Conservation (phyloP, 306 rosid genomes). For the Arachis hypogaea region DNA sequence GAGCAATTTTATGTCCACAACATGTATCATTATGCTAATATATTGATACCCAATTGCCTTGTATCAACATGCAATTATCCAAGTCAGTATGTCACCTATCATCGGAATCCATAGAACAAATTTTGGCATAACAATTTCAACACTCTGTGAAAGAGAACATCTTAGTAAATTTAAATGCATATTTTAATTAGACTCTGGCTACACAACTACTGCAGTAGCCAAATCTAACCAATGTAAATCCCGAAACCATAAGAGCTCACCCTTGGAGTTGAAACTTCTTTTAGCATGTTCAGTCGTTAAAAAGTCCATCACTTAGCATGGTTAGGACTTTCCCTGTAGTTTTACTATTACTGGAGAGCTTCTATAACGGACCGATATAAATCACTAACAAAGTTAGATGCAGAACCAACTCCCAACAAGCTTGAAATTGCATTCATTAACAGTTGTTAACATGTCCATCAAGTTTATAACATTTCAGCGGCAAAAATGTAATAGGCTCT, state of each 20-base stretch:
- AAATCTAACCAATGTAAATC: background rate
- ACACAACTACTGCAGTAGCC: slow-evolving; percentile 2
- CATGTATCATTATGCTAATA: slow-evolving; percentile 16
- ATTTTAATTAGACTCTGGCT: slow-evolving; percentile 22
- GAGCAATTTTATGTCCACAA: slow-evolving; percentile 10
- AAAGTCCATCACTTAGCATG: slow-evolving; percentile 9
- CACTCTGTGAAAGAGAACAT: slow-evolving; percentile 16
- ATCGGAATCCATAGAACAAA: slow-evolving; percentile 5
- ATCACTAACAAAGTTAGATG: background rate
- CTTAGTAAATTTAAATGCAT: slow-evolving; percentile 11
- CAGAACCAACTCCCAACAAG: slow-evolving; percentile 20
- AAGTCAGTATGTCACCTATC: slow-evolving; percentile 4
- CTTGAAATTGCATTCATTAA: slow-evolving; percentile 19
- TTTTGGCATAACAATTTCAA: slow-evolving; percentile 7
- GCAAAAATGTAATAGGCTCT: slow-evolving; percentile 34
- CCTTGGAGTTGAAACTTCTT: slow-evolving; percentile 3
- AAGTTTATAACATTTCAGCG: slow-evolving; percentile 17
- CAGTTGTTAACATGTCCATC: slow-evolving; percentile 26
- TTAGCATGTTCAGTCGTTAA: slow-evolving; percentile 8
- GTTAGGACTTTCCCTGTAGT: slow-evolving; percentile 10
- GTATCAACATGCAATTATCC: slow-evolving; percentile 21
- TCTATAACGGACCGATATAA: background rate
- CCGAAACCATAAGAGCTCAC: slow-evolving; percentile 18
- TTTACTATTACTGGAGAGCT: slow-evolving; percentile 2
- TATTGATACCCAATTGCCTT: slow-evolving; percentile 14